Evolutionary conservation across 169 alveolate species (phyloP), one percentile per base, ranked within the genome.

Genomic region (Besnoitia besnoiti): DNA sequence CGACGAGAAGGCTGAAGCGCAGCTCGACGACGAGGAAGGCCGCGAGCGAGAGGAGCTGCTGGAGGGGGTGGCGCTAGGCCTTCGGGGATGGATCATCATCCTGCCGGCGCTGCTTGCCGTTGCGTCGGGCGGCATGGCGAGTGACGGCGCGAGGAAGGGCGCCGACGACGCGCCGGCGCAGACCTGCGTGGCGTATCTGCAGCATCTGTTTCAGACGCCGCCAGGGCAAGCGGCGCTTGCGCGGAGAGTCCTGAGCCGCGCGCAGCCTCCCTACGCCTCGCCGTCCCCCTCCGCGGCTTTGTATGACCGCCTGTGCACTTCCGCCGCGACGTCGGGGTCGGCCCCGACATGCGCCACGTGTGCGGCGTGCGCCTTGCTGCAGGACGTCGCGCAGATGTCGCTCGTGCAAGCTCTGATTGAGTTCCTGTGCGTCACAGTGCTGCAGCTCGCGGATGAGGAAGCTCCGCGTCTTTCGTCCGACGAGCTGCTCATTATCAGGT

Each of bases 371-470:
- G 21, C 7, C 37, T 27, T 77, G 61, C 40, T 77, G 10, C 59
- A 2, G 14, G 61, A 77, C 47, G 87, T 77, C 42, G 7, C 49
- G n/a, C 42, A 77, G 16, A 37, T 77, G 87, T 77, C 87, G 33
- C 87, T 77, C 33, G 87, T 77, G 14, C 87, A 77, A 55, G 49
- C 35, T 8, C 59, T 77, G 33, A 55, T 77, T 37, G 87, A 77
- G 40, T 2, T 77, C 14, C 59, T 77, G 21, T 77, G 35, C 40
- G 59, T 77, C 59, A 27, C 40, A n/a, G 33, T 77, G 4, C 4
- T 42, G 30, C 61, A 77, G 47, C 87, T 77, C 7, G 59, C 44
- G 16, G 55, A 35, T n/a, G n/a, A n/a, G 24, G 87, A 37, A 39
- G 59, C 49, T 10, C 39, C 37, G 0, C 40, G n/a, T 8, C 40